Evolutionary conservation across 1,284 basidiomycete species (phyloP), one percentile per base, ranked within the genome.

Genomic region (Cutaneotrichosporon sp.): DNA sequence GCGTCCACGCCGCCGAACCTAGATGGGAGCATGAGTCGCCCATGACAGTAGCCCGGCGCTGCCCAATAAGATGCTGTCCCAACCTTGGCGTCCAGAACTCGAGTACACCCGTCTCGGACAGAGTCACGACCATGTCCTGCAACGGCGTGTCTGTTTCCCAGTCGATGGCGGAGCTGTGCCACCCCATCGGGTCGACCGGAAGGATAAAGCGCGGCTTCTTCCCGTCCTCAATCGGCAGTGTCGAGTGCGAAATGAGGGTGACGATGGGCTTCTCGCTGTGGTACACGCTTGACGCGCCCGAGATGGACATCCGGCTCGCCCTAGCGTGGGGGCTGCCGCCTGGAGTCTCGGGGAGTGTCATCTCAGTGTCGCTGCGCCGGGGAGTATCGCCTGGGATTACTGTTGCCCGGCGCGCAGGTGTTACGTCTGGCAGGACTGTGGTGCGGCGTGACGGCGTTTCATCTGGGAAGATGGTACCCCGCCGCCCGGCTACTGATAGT

Each of bases 161-260:
- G 62, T 67, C 75, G 65, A 63, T 77, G 64, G 63, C 83, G 78
- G 64, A 65, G 46, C 64, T 63, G 56, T 75, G 68, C 90, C 90
- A 91, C 11, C 85, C 87, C 90, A 92, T 92, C 0, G 90, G 89
- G 70, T 93, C 90, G 4, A 93, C 88, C 5, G 87, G 86, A 11
- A 90, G 49, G 22, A 75, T 61, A 38, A 71, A 53, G n/a, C 56
- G 58, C 4, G 67, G 65, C 41, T 51, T 59, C 26, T 34, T 33
- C 1, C 37, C 49, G 31, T 37, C 50, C 17, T 65, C 62, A 27
- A 67, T 46, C 0, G 71, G 70, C 3, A 72, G 58, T 5, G 46
- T 51, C 37, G 65, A 69, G 50, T 63, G 61, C 4, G 70, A 72
- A 0, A 71, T 46, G 3, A 74, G 61, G 2, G 55, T 52, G 5